Conservation (phyloP, 2,329 filamentous ascomycete genomes). For the Curvularia verruculosa region DNA sequence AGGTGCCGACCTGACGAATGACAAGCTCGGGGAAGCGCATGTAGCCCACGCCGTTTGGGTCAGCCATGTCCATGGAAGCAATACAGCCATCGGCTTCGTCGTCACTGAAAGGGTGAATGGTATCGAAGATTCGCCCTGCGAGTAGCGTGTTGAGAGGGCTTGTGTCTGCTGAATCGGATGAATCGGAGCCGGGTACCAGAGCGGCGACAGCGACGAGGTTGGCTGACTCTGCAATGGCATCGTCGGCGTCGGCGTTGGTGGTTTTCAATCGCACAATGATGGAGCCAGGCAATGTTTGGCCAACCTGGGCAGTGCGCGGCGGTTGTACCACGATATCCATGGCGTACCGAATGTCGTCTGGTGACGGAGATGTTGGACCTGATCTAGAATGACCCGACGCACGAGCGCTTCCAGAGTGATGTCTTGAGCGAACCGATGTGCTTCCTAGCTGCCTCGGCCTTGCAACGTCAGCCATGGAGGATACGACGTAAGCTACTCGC, state of each 20-base stretch:
- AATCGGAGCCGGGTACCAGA: constrained; percentile 38
- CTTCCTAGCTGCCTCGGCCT: constrained; percentile 43
- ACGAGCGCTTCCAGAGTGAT: constrained; percentile 31
- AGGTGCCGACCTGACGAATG: constrained; percentile 46
- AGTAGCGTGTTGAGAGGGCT: constrained; percentile 39
- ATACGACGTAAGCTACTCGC: constrained; percentile 21
- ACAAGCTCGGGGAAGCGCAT: constrained; percentile 47
- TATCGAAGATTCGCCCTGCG: constrained; percentile 41
- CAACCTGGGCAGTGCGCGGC: constrained; percentile 41
- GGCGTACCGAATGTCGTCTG: constrained; percentile 43
- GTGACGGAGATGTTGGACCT: constrained; percentile 29
- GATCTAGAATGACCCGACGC: constrained; percentile 34
- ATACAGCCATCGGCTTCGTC: constrained; percentile 46
- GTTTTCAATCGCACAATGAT: constrained; percentile 45
- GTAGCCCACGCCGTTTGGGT: constrained; percentile 46
- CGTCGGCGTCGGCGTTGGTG: constrained; percentile 39
- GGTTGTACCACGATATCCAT: constrained; percentile 50
- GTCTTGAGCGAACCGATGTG: constrained; percentile 40
- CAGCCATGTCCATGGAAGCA: constrained; percentile 46
- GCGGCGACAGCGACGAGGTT: constrained; percentile 45
- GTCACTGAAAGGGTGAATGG: constrained; percentile 46
- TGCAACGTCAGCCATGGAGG: constrained; percentile 48
- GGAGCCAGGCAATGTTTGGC: constrained; percentile 39
- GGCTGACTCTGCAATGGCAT: constrained; percentile 41
- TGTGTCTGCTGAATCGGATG: constrained; percentile 36